phyloP scores from a whole-genome alignment of 176 grass and related monocot species.

The Zoysia japonica region DNA sequence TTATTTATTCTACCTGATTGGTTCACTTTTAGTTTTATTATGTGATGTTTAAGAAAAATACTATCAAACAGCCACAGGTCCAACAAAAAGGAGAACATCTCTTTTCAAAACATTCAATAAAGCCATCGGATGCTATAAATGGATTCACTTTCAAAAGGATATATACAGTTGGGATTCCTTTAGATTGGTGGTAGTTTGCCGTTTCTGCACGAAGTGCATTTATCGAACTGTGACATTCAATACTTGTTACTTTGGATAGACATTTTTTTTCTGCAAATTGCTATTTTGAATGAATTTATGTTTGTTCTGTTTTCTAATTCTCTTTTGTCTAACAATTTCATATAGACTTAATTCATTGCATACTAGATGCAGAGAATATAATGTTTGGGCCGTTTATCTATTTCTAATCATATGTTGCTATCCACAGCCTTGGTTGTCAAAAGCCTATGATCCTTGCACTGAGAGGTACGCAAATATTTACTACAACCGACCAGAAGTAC shows the following conservation, averaged over 20 bases:
- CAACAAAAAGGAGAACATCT: not conserved
- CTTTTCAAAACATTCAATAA: constrained; percentile 12
- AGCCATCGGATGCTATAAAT: not conserved
- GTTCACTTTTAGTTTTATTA: not conserved
- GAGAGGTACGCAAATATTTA: constrained; percentile 80
- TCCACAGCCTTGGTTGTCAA: constrained; percentile 89
- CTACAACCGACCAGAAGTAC: constrained; percentile 90
- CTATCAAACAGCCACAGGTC: not conserved
- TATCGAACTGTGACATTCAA: constrained; percentile 1
- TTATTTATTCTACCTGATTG: not conserved
- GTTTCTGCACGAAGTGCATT: not conserved
- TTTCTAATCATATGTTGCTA: constrained; percentile 32
- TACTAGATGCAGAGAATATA: constrained; percentile 23
- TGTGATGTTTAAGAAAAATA: no score
- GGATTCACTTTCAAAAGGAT: not conserved
- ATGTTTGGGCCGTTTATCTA: not conserved
- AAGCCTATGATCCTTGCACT: constrained; percentile 97
- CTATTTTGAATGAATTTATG: not conserved
- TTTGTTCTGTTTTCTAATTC: constrained; percentile 3
- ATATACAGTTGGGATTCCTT: not conserved
- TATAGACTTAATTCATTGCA: constrained; percentile 33
- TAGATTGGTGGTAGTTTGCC: not conserved
- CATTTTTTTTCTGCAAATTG: not conserved
- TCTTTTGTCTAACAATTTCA: not conserved
- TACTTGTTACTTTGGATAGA: constrained; percentile 9